phyloP scores from a whole-genome alignment of 139 green algal genomes.

The Auxenochlorella pyrenoidosa region DNA sequence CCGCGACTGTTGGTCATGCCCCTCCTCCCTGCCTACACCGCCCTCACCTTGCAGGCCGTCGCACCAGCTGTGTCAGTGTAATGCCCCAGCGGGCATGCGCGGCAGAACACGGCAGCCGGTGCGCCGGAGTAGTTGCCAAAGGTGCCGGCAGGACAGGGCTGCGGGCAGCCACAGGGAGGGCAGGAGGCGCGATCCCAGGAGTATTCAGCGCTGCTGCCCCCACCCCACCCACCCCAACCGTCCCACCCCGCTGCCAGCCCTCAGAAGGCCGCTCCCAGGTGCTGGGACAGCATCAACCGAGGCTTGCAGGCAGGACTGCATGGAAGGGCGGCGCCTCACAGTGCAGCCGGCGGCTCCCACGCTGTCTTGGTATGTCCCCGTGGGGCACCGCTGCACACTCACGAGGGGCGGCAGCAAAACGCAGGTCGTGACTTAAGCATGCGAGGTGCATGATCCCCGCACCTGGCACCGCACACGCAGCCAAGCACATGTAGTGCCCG shows the following conservation, averaged over 20 bases:
- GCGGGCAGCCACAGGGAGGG: not conserved
- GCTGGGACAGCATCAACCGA: no score
- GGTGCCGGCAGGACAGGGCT: not conserved
- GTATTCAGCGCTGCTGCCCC: no score
- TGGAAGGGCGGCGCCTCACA: not conserved
- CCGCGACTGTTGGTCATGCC: not conserved
- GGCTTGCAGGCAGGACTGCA: no score
- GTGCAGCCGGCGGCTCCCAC: not conserved
- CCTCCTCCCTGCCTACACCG: not conserved
- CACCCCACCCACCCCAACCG: no score
- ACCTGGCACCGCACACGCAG: no score
- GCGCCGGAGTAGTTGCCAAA: not conserved
- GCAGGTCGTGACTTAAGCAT: not conserved
- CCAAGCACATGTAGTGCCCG: no score
- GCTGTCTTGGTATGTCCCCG: not conserved
- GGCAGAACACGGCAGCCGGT: not conserved
- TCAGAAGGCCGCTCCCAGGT: no score
- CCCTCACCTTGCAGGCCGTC: not conserved
- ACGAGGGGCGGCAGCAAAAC: not conserved
- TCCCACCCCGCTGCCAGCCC: no score
- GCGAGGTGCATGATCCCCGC: no score
- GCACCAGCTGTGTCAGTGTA: not conserved
- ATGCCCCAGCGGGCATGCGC: not conserved
- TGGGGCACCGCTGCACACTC: not conserved
- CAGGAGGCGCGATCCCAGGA: no score